Conservation (phyloP, 1,284 basidiomycete species). For the Pseudozyma thailandica region DNA sequence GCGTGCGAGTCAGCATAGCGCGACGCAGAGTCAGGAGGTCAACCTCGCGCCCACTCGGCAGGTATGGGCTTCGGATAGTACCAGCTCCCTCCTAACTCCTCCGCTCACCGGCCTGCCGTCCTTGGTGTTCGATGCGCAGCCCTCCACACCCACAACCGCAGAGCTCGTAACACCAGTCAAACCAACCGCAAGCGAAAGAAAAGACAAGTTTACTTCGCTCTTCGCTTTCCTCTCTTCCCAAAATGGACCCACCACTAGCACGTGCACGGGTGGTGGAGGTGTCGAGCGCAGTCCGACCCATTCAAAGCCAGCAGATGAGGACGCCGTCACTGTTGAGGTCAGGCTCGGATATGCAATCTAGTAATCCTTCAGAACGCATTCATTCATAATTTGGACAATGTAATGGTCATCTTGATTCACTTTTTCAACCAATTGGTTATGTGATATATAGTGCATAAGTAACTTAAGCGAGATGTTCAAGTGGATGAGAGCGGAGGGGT, state of each 20-base stretch:
- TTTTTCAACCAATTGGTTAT: neutral
- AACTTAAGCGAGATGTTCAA: neutral
- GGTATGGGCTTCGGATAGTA: neutral
- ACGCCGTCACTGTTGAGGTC: too few species aligned
- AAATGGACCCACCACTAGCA: neutral
- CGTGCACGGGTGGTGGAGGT: neutral
- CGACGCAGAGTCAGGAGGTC: constrained; percentile 9
- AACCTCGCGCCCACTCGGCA: neutral
- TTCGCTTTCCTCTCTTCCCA: constrained; percentile 19
- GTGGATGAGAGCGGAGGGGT: constrained; percentile 24
- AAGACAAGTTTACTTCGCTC: constrained; percentile 23
- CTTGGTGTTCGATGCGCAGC: constrained; percentile 10
- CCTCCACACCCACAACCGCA: constrained; percentile 18
- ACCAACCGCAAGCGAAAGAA: neutral
- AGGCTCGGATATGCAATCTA: too few species aligned
- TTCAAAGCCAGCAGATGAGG: neutral
- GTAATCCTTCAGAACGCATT: too few species aligned
- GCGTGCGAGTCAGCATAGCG: neutral
- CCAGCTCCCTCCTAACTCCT: constrained; percentile 10
- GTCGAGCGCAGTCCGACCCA: neutral
- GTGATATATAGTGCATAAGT: neutral
- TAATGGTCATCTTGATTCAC: too few species aligned
- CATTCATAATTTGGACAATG: constrained; percentile 5
- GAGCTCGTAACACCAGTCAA: constrained; percentile 9
- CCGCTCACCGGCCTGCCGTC: constrained; percentile 9